Evolutionary conservation across 495 filamentous ascomycete species (phyloP).

Genomic region (Podospora pseudoanserina): DNA sequence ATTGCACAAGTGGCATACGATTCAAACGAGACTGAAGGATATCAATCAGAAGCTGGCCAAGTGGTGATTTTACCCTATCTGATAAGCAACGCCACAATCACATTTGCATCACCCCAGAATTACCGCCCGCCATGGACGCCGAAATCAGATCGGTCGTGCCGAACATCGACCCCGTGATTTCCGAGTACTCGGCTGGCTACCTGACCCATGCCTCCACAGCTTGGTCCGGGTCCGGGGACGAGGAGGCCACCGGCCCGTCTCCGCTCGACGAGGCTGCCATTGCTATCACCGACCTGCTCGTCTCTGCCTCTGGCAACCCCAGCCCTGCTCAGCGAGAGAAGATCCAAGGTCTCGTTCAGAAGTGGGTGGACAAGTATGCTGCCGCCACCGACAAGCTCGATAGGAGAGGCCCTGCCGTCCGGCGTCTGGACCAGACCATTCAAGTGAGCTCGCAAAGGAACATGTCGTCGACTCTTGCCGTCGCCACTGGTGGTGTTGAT

Average conservation of each 20-base stretch:
- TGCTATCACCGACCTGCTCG: slow-evolving; percentile 76
- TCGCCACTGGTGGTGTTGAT: slow-evolving; percentile 80
- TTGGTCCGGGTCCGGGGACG: slow-evolving; percentile 72
- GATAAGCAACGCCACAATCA: slow-evolving; percentile 3
- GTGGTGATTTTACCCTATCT: slow-evolving; percentile 15
- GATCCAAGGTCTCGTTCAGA: slow-evolving; percentile 81
- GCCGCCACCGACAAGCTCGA: slow-evolving; percentile 59
- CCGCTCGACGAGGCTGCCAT: slow-evolving; percentile 81
- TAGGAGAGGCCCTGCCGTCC: slow-evolving; percentile 68
- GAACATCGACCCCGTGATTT: slow-evolving; percentile 82
- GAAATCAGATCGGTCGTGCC: slow-evolving; percentile 86
- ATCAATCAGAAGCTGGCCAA: slow-evolving; percentile 7
- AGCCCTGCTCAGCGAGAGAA: slow-evolving; percentile 64
- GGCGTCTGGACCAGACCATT: slow-evolving; percentile 88
- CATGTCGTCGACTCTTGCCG: slow-evolving; percentile 89
- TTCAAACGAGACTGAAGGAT: background rate
- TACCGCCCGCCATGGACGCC: slow-evolving; percentile 66
- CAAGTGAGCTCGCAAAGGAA: slow-evolving; percentile 91
- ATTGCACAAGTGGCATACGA: background rate
- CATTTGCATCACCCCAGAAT: background rate
- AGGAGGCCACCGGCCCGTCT: slow-evolving; percentile 61
- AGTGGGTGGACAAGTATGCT: slow-evolving; percentile 79
- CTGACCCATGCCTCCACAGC: slow-evolving; percentile 85
- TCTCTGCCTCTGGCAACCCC: slow-evolving; percentile 83
- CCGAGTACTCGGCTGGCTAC: slow-evolving; percentile 92